Base-by-base conservation (phyloP, 2,329 filamentous ascomycete species). In the Myrmaecium sp. region DNA sequence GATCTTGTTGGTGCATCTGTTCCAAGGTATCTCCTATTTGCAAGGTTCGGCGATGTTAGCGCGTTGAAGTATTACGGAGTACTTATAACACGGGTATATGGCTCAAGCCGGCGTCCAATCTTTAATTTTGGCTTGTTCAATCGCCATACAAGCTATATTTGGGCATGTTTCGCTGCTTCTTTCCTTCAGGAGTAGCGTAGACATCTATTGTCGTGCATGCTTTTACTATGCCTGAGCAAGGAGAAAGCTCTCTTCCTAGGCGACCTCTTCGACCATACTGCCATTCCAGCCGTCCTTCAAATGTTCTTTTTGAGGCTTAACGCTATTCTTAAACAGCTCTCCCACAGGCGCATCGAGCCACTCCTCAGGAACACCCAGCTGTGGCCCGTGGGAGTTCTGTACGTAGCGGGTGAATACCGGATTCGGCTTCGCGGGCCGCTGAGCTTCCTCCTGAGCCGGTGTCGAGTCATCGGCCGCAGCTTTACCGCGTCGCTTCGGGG, bases 371-470 rank as follows among this genome's bases (percentile, higher is more conserved):
- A 83, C 66, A 14, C 62, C 69, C 5, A 84, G 52, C 3, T 58
- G 53, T 33, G 59, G 69, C 6, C 78, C 76, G 12, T 65, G 58
- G 41, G 66, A 69, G 41, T 57, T 77, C 49, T 69, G 80, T 27
- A 78, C 58, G 68, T 77, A 84, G 31, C 79, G 66, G 13, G 79
- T 59, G 36, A 75, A 75, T 5, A 72, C 54, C 2, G 73, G 62
- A 33, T 69, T 62, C 1, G 72, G 56, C 35, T 57, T 66, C 19
- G 57, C 55, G 3, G 46, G 36, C 2, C 62, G 60, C 1, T 33
- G 34, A 28, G 61, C 61, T 1, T 46, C 52, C 26, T 64, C 64
- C 5, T 59, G 57, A 2, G 55, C 57, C 31, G 11, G 24, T 26
- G 5, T 32, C 30, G 4, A 27, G 15, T 16, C 33, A 23, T 14